Conservation (phyloP, 129 eudicot species). For the Erigeron canadensis region DNA sequence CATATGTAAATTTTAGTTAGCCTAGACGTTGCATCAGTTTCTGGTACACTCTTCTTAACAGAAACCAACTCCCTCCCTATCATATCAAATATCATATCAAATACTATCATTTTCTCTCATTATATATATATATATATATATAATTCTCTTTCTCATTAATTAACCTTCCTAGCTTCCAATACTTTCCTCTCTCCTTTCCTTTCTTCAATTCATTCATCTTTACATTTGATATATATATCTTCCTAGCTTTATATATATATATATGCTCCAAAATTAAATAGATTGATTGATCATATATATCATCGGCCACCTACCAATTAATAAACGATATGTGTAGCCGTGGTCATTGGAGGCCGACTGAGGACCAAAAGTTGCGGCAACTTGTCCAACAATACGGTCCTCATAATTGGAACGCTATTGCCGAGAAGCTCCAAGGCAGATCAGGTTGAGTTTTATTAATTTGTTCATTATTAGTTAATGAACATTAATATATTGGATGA, state of each 20-base stretch:
- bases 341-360: conserved; percentile 95
- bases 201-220: conserved; percentile 5
- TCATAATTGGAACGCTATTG: conserved; percentile 98
- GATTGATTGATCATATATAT: background rate
- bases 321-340: conserved; percentile 69
- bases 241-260: background rate
- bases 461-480: no score
- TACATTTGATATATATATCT: background rate
- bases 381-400: conserved; percentile 85
- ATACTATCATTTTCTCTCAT: no score
- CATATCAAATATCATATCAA: no score
- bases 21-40: conserved; percentile 82
- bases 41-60: conserved; percentile 66
- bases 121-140: background rate
- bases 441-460: conserved; percentile 58
- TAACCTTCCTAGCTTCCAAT: no score
- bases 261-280: background rate
- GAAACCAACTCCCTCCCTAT: conserved; percentile 42
- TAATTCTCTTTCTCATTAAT: background rate
- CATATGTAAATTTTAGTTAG: conserved; percentile 45
- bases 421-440: conserved; percentile 91
- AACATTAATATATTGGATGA: no score
- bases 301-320: background rate
- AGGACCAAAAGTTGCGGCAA: conserved; percentile 80
- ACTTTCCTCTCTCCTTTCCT: conserved; percentile 17